These are phyloP conservation scores for Fusarium aywerte DNA, from an alignment of 2,329 filamentous ascomycete genomes.

Conservation along the genomic window DNA sequence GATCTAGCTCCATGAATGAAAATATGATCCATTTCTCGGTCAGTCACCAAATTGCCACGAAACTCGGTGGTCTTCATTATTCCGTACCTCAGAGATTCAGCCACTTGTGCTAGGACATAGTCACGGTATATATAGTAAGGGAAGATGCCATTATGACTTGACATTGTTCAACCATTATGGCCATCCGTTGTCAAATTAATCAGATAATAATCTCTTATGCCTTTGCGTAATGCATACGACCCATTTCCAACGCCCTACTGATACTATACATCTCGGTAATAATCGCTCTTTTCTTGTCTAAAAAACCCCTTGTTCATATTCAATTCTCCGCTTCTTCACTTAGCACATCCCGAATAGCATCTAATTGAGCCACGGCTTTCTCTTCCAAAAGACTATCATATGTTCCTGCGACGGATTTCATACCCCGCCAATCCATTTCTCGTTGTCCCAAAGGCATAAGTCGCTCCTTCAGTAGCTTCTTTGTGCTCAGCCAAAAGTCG, in stretches of 20 bases:
- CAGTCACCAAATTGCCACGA: neutral
- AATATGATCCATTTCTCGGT: slow-evolving; percentile 23
- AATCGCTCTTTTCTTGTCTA: slow-evolving; percentile 28
- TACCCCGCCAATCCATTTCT: slow-evolving; percentile 71
- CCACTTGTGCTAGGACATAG: neutral
- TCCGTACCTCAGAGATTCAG: neutral
- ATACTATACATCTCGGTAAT: slow-evolving; percentile 41
- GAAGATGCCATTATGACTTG: neutral
- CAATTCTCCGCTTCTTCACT: slow-evolving; percentile 60
- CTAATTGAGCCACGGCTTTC: slow-evolving; percentile 77
- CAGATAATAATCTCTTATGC: slow-evolving; percentile 29
- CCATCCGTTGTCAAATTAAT: slow-evolving; percentile 10
- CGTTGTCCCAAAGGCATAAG: slow-evolving; percentile 78
- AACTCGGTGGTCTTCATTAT: neutral
- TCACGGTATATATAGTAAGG: neutral
- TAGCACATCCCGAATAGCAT: slow-evolving; percentile 67
- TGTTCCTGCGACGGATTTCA: slow-evolving; percentile 52
- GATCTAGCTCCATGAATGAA: slow-evolving; percentile 21
- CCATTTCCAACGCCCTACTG: slow-evolving; percentile 45
- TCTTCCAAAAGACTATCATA: slow-evolving; percentile 77
- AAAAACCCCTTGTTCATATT: slow-evolving; percentile 22
- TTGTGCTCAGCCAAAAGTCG: slow-evolving; percentile 80
- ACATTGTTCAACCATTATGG: neutral
- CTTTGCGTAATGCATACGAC: slow-evolving; percentile 37
- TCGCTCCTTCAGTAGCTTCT: slow-evolving; percentile 75